Percentiles rank a stretch among this genome's conserved stretches.
These are phyloP conservation scores for Lotmaria passim DNA, from an alignment of 208 protist genomes.

Conservation along the genomic window DNA sequence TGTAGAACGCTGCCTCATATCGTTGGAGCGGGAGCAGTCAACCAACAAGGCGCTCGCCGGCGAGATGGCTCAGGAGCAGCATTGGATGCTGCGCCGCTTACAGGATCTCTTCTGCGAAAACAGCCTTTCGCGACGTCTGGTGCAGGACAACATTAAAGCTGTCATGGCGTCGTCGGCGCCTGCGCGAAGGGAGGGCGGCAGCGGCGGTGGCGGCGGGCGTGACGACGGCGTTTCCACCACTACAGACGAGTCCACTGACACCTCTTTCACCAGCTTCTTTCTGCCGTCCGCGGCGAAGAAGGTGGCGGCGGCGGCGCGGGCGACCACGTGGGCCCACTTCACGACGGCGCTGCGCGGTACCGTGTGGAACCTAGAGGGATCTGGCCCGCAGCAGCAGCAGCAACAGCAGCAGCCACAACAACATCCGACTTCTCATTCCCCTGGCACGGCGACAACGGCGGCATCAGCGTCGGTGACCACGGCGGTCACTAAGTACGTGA, in stretches of 20 bases:
- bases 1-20: slow-evolving; percentile 66
- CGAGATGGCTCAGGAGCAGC: slow-evolving; percentile 44
- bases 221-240: not conserved
- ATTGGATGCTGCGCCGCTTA: slow-evolving; percentile 30
- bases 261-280: slow-evolving; percentile 39
- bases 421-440: too few relatives aligned
- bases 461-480: slow-evolving; percentile 3
- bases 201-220: not conserved
- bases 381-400: slow-evolving; percentile 25
- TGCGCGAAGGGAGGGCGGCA: not conserved
- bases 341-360: slow-evolving; percentile 61
- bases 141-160: slow-evolving; percentile 30
- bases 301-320: slow-evolving; percentile 46
- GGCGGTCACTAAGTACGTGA: slow-evolving; percentile 50
- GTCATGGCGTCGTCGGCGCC: slow-evolving; percentile 21
- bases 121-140: slow-evolving; percentile 41
- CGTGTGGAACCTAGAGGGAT: slow-evolving; percentile 73
- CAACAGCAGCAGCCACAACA: slow-evolving; percentile 26
- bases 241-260: slow-evolving; percentile 13
- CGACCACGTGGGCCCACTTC: slow-evolving; percentile 63
- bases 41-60: slow-evolving; percentile 63
- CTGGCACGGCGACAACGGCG: too few relatives aligned
- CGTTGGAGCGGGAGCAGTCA: slow-evolving; percentile 60
- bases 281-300: slow-evolving; percentile 41
- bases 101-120: slow-evolving; percentile 53